phyloP scores from a whole-genome alignment of 2,329 filamentous ascomycete species.

The Thielaviopsis euricoi region DNA sequence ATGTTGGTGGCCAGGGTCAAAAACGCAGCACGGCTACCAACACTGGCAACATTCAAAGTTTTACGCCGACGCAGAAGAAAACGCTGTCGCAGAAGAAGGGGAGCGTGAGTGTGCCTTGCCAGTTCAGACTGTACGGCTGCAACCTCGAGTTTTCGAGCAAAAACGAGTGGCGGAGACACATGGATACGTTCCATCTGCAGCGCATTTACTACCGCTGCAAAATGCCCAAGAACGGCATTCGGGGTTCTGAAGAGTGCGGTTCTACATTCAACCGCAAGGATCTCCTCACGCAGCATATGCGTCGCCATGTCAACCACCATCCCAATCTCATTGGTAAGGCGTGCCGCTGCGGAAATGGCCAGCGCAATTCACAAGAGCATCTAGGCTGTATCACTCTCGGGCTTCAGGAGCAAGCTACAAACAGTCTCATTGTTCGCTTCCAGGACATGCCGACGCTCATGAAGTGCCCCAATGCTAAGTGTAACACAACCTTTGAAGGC shows the following conservation, averaged over 20 bases:
- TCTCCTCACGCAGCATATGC: slow-evolving; percentile 73
- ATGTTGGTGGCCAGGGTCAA: no score
- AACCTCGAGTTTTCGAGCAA: slow-evolving; percentile 56
- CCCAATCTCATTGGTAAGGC: slow-evolving; percentile 32
- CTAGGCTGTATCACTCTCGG: no score
- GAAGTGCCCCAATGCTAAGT: slow-evolving; percentile 45
- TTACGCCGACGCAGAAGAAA: no score
- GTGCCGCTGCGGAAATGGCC: no score
- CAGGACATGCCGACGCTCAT: slow-evolving; percentile 33
- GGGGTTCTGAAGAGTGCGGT: slow-evolving; percentile 21
- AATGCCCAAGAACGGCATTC: slow-evolving; percentile 35
- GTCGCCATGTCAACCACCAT: slow-evolving; percentile 48
- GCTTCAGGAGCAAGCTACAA: no score
- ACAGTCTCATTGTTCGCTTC: no score
- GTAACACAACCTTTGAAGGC: no score
- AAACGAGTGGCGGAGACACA: slow-evolving; percentile 93
- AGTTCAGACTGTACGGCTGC: slow-evolving; percentile 67
- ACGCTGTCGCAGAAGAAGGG: no score
- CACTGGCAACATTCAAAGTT: no score
- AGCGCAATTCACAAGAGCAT: neutral
- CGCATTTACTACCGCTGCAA: slow-evolving; percentile 62
- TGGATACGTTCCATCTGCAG: slow-evolving; percentile 62
- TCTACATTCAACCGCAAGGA: slow-evolving; percentile 76
- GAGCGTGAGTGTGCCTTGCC: slow-evolving; percentile 30
- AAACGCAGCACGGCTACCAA: no score